These are phyloP conservation scores for Candida koratica DNA, from an alignment of 805 yeast genomes.

Conservation along the genomic window DNA sequence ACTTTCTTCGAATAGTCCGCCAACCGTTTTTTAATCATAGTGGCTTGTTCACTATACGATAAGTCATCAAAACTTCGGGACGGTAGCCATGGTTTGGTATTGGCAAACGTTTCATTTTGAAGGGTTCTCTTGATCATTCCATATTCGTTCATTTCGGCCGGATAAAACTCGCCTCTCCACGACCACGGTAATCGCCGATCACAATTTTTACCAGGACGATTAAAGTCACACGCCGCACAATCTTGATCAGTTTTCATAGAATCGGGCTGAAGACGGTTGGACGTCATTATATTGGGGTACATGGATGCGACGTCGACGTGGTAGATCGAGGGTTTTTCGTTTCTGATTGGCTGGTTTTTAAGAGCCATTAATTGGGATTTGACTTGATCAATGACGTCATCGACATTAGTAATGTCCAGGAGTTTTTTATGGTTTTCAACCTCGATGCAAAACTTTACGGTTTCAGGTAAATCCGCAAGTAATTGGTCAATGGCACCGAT, in stretches of 20 bases:
- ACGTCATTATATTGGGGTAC: constrained; percentile 99
- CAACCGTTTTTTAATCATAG: constrained; percentile 68
- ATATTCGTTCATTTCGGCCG: constrained; percentile 88
- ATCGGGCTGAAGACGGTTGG: constrained; percentile 95
- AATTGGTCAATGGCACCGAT: constrained; percentile 80
- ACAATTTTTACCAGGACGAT: constrained; percentile 90
- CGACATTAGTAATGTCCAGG: constrained; percentile 77
- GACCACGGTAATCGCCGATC: constrained; percentile 92
- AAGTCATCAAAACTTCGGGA: constrained; percentile 71
- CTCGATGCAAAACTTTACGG: constrained; percentile 76
- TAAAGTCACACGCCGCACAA: constrained; percentile 97
- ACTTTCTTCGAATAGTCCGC: constrained; percentile 82
- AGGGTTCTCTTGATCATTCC: constrained; percentile 82
- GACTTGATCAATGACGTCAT: constrained; percentile 65
- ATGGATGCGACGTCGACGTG: constrained; percentile 99
- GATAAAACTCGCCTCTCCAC: constrained; percentile 96
- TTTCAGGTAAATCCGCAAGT: constrained; percentile 63
- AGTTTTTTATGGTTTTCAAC: constrained; percentile 72
- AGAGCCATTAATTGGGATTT: constrained; percentile 52
- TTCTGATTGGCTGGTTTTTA: constrained; percentile 57
- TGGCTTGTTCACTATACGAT: constrained; percentile 71
- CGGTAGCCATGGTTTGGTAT: constrained; percentile 52
- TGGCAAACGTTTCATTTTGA: constrained; percentile 73
- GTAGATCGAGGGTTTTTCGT: constrained; percentile 82
- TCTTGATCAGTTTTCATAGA: constrained; percentile 93